Evolutionary conservation across 306 rosid genomes (phyloP), one percentile per base, ranked within the genome.

Genomic region (Quercus robur): DNA sequence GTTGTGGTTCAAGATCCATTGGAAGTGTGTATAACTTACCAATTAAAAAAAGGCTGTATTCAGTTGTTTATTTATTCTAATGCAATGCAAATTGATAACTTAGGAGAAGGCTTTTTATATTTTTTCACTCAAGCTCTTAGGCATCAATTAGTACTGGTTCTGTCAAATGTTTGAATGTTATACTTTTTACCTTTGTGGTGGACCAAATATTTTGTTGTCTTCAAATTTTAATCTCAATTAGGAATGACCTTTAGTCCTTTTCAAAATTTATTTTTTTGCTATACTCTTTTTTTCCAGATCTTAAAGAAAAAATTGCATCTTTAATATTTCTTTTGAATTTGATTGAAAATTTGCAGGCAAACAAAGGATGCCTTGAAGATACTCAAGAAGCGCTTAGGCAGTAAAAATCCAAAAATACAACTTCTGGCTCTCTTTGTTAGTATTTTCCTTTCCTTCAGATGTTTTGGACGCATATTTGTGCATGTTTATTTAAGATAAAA

Each of bases 351-450:
- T 81, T 90, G 81, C 88, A 95, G 99, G 94, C 97, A 95, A 87
- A 94, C 98, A 44, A 95, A 93, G 86, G 99, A 93, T 77, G 98
- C 98, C 62, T 82, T 95, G 81, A 95, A 95, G 94, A 89, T 76
- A 78, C 93, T 95, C 61, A 95, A 95, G 88, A 95, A 95, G 87
- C 96, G 97, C 20, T 77, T 93, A 69, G 83, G 83, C 84, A 89
- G 79, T 78, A 95, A 91, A 91, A 95, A 81, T 84, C 91, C 96
- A 11, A 89, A 93, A 79, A 91, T 84, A 69, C 98, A 95, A 84
- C 93, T 93, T 76, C 86, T 95, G 85, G 91, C 98, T 78, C 99
- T 95, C 84, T 87, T 95, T 85, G 99, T 95, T 70, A 89, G 97
- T 86, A 81, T 80, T 71, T 85, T 79, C 81, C 63, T 76, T 54